These are phyloP conservation scores for Magnaporthales sp. DNA, from an alignment of 2,329 filamentous ascomycete genomes.

Conservation along the genomic window DNA sequence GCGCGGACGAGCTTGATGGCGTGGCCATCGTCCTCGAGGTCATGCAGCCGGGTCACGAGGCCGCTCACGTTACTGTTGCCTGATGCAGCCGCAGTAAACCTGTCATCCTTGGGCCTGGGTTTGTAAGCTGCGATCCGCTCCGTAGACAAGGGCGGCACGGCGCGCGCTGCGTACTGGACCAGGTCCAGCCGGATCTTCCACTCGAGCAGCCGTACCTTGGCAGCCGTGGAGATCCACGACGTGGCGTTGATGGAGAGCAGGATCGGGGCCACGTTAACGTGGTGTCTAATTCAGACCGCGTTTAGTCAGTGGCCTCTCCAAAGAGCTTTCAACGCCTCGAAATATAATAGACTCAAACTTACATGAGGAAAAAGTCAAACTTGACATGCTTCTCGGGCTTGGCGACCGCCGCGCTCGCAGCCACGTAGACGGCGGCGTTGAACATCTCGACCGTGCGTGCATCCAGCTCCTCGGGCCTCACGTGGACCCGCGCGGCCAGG, in stretches of 20 bases:
- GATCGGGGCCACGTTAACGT: constrained; percentile 62
- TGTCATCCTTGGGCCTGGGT: constrained; percentile 35
- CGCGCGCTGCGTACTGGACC: constrained; percentile 62
- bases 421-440: constrained; percentile 46
- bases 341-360: constrained; percentile 19
- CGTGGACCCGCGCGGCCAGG: constrained; percentile 49
- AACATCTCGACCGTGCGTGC: constrained; percentile 56
- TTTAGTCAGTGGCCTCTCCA: not conserved
- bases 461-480: constrained; percentile 47
- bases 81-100: constrained; percentile 18
- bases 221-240: constrained; percentile 48
- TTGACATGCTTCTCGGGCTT: constrained; percentile 56
- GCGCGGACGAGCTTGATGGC: constrained; percentile 66
- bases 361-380: constrained; percentile 72
- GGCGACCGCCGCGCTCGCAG: constrained; percentile 45
- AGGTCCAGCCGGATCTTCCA: constrained; percentile 75
- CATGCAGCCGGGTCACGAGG: constrained; percentile 27
- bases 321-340: no score
- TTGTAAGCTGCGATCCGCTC: constrained; percentile 53
- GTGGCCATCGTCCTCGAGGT: constrained; percentile 69
- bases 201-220: constrained; percentile 65
- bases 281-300: constrained; percentile 48
- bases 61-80: not conserved
- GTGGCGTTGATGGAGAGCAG: constrained; percentile 60
- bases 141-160: constrained; percentile 49